Conservation (phyloP, 352 stramenopile genomes). For the Pythium utonaiense region DNA sequence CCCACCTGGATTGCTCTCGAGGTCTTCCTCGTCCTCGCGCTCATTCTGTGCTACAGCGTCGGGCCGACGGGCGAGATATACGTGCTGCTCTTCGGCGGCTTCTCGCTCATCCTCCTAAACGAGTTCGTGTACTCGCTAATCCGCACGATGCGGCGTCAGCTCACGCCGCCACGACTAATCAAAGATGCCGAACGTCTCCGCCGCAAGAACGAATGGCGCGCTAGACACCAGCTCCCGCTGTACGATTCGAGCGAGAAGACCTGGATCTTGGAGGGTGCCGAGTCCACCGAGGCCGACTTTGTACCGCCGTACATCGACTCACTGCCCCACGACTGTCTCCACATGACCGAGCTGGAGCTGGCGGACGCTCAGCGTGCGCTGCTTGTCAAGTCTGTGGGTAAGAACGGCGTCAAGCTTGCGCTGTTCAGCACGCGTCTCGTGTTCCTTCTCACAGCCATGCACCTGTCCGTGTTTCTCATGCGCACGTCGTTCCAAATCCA, state of each 20-base stretch:
- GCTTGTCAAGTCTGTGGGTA: conserved; percentile 30
- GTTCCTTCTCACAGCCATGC: conserved; percentile 69
- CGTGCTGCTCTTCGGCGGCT: conserved; percentile 37
- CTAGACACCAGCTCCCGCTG: conserved; percentile 36
- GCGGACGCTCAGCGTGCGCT: conserved; percentile 36
- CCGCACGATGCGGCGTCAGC: conserved; percentile 37
- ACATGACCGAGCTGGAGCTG: conserved; percentile 43
- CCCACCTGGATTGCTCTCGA: conserved; percentile 56
- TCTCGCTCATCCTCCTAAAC: conserved; percentile 47
- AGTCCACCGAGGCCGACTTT: conserved; percentile 31
- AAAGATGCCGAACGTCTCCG: conserved; percentile 62
- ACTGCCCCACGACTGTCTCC: conserved; percentile 29
- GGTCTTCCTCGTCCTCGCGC: conserved; percentile 38
- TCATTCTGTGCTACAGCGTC: conserved; percentile 42
- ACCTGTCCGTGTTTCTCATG: conserved; percentile 61
- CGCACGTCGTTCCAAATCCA: conserved; percentile 43
- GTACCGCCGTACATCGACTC: conserved; percentile 50
- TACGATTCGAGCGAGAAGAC: conserved; percentile 40
- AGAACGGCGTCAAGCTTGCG: conserved; percentile 54
- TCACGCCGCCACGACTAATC: conserved; percentile 46
- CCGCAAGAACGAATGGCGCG: conserved; percentile 48
- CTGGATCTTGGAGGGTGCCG: conserved; percentile 33
- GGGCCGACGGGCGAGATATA: conserved; percentile 39
- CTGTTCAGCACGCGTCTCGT: conserved; percentile 67
- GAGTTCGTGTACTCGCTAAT: conserved; percentile 46